A percentile compares a stretch with the other conserved stretches of the same genome.
These are phyloP conservation scores for Elaeagnus macrophylla DNA, from an alignment of 306 rosid species.

Conservation along the genomic window DNA sequence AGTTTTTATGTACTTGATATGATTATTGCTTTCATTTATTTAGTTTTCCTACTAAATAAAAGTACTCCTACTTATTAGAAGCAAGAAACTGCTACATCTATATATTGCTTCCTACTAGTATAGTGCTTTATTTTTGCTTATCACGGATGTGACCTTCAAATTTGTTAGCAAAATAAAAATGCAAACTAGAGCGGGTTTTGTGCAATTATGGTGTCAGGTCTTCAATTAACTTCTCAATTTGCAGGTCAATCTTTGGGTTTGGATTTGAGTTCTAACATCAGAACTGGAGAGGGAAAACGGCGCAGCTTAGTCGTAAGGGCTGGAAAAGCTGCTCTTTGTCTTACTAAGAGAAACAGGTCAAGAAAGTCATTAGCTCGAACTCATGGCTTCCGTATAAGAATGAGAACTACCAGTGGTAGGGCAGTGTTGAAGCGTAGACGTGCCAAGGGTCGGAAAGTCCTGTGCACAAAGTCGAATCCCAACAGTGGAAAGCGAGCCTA, in stretches of 20 bases:
- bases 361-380: constrained; percentile 47
- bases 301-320: constrained; percentile 69
- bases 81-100: too few species aligned
- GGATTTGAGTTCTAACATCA: constrained; percentile 36
- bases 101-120: too few species aligned
- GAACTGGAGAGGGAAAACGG: constrained; percentile 36
- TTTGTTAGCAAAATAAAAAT: too few species aligned
- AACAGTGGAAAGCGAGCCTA: constrained; percentile 56
- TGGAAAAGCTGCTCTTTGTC: constrained; percentile 71
- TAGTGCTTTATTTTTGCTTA: too few species aligned
- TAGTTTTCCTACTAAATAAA: too few species aligned
- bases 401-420: constrained; percentile 79
- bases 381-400: constrained; percentile 66
- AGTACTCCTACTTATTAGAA: too few species aligned
- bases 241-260: constrained; percentile 34
- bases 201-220: too few species aligned
- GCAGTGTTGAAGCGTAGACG: constrained; percentile 71
- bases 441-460: constrained; percentile 84
- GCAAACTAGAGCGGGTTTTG: too few species aligned
- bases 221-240: background rate
- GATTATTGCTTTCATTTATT: too few species aligned
- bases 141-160: too few species aligned
- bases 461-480: constrained; percentile 77
- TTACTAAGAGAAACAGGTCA: constrained; percentile 81
- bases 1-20: too few species aligned